Evolutionary conservation across 768 basidiomycete genomes (phyloP), one percentile per base, ranked within the genome.

Genomic region (Rhizopogon sp.): DNA sequence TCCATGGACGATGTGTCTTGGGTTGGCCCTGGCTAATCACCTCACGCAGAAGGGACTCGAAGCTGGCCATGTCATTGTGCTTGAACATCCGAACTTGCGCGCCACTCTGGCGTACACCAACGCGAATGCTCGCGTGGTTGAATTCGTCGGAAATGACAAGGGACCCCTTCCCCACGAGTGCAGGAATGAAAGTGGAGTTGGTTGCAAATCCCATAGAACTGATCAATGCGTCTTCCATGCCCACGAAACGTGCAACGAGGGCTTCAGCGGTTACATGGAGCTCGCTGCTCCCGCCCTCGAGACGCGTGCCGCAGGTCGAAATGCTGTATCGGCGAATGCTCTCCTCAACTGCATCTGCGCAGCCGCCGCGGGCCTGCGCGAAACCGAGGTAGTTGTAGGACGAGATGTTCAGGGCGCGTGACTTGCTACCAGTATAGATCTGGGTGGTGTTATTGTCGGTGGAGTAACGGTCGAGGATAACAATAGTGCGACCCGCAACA

Each of bases 311-410:
- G 55, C 85, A 85, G 0, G 86, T 75, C 3, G 86, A 82, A 16
- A 94, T 72, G 25, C 96, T 96, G 65, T 94, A 95, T 3, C 85
- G 82, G 58, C 76, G 79, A 68, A 98, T 83, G 17, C 79, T 74
- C 58, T 90, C 87, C 66, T 95, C 93, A 7, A 93, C 95, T 5
- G 91, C 92, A 65, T 98, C 97, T 7, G 97, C 92, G 67, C 94
- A 97, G 6, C 90, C 90, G 13, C 97, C 97, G 3, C 82, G 81
- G 14, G 88, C 89, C 67, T 96, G 93, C 0, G 96, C 97, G 66
- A 99, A 99, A 3, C 97, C 97, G 63, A 99, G 92, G 68, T 98
- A 99, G 74, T 98, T 99, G 77, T 99, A 99, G 7, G 93, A 97
- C 1, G 94, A 95, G 60, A 98, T 89, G 70, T 99, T 99, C 62